A percentile compares a stretch with the other conserved stretches of the same genome.
These are phyloP conservation scores for Suhomyces pyralidae DNA, from an alignment of 805 yeast genomes.

Conservation along the genomic window DNA sequence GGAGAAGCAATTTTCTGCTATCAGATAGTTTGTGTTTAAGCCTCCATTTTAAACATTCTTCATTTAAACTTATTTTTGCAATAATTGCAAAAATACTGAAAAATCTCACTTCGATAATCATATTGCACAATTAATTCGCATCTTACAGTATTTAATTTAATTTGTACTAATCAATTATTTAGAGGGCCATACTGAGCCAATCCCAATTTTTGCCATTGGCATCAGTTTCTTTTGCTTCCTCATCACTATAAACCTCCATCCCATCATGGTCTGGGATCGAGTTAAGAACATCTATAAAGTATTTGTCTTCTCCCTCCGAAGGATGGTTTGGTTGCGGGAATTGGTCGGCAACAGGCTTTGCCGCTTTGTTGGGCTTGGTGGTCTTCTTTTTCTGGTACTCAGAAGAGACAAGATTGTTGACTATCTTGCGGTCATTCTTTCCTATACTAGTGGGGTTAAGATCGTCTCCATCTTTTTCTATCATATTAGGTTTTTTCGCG, in stretches of 20 bases:
- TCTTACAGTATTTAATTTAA: neutral
- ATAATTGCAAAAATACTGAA: neutral
- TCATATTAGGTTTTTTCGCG: constrained; percentile 10
- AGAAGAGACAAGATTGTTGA: constrained; percentile 8
- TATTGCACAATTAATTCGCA: neutral
- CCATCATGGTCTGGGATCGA: constrained; percentile 7
- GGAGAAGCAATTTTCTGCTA: neutral
- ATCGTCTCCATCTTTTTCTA: constrained; percentile 52
- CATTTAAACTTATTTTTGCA: neutral
- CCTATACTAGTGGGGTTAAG: constrained; percentile 44
- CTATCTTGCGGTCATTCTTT: constrained; percentile 11
- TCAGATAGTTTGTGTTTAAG: neutral
- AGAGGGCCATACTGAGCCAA: constrained; percentile 46
- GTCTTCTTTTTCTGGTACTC: neutral
- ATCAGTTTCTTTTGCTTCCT: constrained; percentile 3
- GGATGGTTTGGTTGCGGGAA: neutral
- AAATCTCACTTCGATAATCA: too few species aligned
- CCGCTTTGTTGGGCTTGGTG: constrained; percentile 8
- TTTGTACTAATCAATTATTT: neutral
- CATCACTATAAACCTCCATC: constrained; percentile 1
- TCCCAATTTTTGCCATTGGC: constrained; percentile 36
- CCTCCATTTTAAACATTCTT: neutral
- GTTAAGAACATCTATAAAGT: constrained; percentile 13
- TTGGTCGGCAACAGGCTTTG: neutral
- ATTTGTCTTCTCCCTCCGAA: constrained; percentile 13